Percentiles rank a stretch among this genome's conserved stretches.
phyloP scores from a whole-genome alignment of 768 basidiomycete species.

The Lactifluus pinguis region DNA sequence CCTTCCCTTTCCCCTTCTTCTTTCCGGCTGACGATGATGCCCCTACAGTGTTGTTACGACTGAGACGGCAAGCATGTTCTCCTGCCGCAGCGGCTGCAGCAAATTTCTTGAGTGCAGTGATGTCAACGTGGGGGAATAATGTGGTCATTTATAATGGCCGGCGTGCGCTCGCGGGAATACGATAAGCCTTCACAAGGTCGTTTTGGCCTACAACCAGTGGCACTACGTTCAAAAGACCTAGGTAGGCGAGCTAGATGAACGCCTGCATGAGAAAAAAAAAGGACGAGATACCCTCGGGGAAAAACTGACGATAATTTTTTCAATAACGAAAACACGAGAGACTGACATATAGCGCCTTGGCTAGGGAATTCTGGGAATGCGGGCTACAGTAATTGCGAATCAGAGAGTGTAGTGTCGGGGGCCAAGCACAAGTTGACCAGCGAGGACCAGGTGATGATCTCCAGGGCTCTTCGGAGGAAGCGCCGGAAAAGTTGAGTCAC shows the following conservation, averaged over 20 bases:
- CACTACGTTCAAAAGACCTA: background rate
- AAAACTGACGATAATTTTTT: background rate
- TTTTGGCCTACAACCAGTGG: background rate
- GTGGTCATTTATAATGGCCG: conserved; percentile 11
- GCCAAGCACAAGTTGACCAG: background rate
- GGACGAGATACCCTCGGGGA: background rate
- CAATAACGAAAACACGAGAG: background rate
- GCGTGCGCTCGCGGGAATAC: background rate
- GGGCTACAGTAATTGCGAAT: background rate
- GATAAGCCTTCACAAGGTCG: background rate
- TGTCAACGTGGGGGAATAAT: conserved; percentile 25
- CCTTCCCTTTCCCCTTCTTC: conserved; percentile 12
- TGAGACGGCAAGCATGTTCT: conserved; percentile 19
- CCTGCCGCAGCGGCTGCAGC: conserved; percentile 22
- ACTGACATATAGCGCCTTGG: conserved; percentile 4
- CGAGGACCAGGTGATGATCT: background rate
- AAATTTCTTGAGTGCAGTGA: conserved; percentile 23
- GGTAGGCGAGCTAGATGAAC: background rate
- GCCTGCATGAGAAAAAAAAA: background rate
- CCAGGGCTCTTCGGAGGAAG: background rate
- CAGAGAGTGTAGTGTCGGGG: background rate
- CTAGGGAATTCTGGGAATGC: background rate
- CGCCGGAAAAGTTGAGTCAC: conserved; percentile 1
- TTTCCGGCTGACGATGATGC: background rate
- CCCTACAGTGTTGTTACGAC: conserved; percentile 7